Evolutionary conservation across 2,329 filamentous ascomycete species (phyloP), one percentile per base, ranked within the genome.

Genomic region (Aspergillus jensenii): DNA sequence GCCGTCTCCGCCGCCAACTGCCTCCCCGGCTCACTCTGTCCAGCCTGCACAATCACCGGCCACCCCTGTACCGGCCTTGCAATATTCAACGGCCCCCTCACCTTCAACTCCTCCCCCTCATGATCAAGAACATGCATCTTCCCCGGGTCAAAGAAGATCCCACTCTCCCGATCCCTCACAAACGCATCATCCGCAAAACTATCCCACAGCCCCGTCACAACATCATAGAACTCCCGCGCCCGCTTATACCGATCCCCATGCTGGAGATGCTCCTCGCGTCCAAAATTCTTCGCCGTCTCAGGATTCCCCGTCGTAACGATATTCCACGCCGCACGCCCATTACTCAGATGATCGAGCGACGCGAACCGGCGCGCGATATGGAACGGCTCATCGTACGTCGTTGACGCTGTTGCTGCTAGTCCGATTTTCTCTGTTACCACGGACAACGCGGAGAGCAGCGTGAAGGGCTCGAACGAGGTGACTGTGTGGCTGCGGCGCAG

Each of bases 391-490:
- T 83, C 80, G 51, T 82, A 83, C 0, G 81, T 83, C 0, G 80
- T 83, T 0, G 79, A 81, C 0, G 81, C 81, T 0, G 81, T 83
- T 0, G 80, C 81, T 0, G 79, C 81, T 0, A 83, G 75, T 0
- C 81, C 81, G 31, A 83, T 83, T 52, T 74, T 78, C 0, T 77
- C 73, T 0, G 81, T 83, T 0, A 81, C 78, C 0, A 74, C 68
- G 0, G 80, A 81, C 0, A 83, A 69, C 0, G 81, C 80, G 3
- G 80, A 81, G 2, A 83, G 73, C 2, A 83, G 67, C 0, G 81
- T 83, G 62, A 83, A 83, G 0, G 81, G 82, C 62, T 85, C 82
- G 58, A 84, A 85, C 0, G 82, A 84, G 0, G 82, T 84, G 1
- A 83, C 80, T 0, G 83, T 85, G 53, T 85, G 83, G 59, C 81